Conservation (phyloP, 2,329 filamentous ascomycete species). For the Aspergillus terreus region DNA sequence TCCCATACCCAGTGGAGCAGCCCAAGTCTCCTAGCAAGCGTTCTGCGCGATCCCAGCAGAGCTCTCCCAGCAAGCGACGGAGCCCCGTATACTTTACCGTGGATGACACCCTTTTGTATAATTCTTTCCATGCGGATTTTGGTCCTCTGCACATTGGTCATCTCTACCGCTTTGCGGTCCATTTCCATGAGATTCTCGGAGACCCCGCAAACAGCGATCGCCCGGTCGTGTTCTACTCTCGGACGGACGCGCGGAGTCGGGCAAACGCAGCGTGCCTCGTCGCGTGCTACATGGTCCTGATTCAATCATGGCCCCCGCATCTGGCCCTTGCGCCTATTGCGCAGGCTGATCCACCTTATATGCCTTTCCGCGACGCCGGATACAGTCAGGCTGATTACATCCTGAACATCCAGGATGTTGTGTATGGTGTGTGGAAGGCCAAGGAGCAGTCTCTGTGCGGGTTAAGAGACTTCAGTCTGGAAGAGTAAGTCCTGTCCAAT, state of each 20-base stretch:
- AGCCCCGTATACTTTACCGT: slow-evolving; percentile 92
- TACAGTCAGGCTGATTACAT: slow-evolving; percentile 98
- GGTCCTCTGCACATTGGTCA: slow-evolving; percentile 96
- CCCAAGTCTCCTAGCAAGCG: slow-evolving; percentile 71
- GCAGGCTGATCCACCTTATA: slow-evolving; percentile 92
- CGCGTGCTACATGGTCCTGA: slow-evolving; percentile 97
- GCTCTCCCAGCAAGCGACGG: slow-evolving; percentile 51
- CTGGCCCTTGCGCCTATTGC: slow-evolving; percentile 91
- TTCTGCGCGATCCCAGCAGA: slow-evolving; percentile 62
- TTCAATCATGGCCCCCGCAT: slow-evolving; percentile 96
- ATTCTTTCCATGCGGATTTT: slow-evolving; percentile 98
- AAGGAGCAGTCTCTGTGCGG: slow-evolving; percentile 93
- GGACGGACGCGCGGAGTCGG: slow-evolving; percentile 80
- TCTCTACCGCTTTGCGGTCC: slow-evolving; percentile 91
- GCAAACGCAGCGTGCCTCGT: slow-evolving; percentile 91
- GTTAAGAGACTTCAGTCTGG: slow-evolving; percentile 88
- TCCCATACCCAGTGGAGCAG: slow-evolving; percentile 68
- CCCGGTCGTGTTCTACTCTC: slow-evolving; percentile 94
- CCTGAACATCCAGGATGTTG: slow-evolving; percentile 92
- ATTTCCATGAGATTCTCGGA: slow-evolving; percentile 91
- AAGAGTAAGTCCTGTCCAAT: slow-evolving; percentile 59
- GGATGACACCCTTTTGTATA: slow-evolving; percentile 89
- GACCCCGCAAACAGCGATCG: slow-evolving; percentile 86
- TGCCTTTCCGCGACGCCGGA: slow-evolving; percentile 97
- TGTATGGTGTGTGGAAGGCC: slow-evolving; percentile 97